Evolutionary conservation across 192 early-diverging fungal species (phyloP), one percentile per base, ranked within the genome.

Genomic region (Coemansia sp.): DNA sequence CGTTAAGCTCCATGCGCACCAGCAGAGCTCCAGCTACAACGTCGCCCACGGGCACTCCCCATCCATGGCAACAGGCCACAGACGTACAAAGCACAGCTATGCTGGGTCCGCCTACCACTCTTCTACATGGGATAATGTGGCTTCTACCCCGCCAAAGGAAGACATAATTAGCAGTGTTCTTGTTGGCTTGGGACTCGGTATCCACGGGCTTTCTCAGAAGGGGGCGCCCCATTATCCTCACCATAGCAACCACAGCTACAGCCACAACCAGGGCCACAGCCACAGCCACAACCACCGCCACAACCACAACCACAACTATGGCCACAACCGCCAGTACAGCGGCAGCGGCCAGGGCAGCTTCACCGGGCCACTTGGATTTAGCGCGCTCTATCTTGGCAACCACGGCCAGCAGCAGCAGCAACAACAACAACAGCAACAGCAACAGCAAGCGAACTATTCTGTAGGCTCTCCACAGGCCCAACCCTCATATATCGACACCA

Each of bases 311-410:
- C 20, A 61, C 39, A 13, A 66, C 7, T 22, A 57, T 9, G 16
- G 6, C n/a, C 49, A 50, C 49, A 50, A 22, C 20, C 51, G 20
- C 51, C 51, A 54, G 20, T 25, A 55, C 37, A 55, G 50, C 51
- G 40, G 64, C 40, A 56, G 51, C 64, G 50, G 25, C 64, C 50
- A 43, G 39, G 43, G 55, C 65, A 67, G 55, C 56, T 50, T 38
- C 55, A 67, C 42, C 65, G 39, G 57, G 43, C 10, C 65, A n/a
- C 55, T 19, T 40, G 13, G 65, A 14, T 41, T 17, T 45, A 63
- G 49, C 40, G n/a, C 48, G 37, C 48, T 38, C 37, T 14, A 65
- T 37, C 43, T 38, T 20, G 10, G 48, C 64, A 38, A 50, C 19
- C 17, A 65, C 40, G 37, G 20, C 13, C 50, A 55, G 40, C 64